These are phyloP conservation scores for Solanum hybrid DNA, from an alignment of 305 asterid species.

Conservation along the genomic window DNA sequence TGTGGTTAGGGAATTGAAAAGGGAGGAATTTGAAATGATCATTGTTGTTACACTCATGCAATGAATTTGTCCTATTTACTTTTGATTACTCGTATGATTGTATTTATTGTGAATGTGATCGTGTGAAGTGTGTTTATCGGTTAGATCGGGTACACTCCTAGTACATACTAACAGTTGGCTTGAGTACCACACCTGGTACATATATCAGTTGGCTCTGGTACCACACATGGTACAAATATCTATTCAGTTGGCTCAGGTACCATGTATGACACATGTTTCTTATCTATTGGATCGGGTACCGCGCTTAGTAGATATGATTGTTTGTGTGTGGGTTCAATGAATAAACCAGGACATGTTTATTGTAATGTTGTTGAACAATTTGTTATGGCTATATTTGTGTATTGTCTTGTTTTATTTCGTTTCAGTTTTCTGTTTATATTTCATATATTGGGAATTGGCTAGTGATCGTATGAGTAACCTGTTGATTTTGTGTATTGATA, in stretches of 20 bases:
- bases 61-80: background rate
- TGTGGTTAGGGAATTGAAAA: background rate
- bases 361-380: background rate
- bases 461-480: background rate
- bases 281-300: background rate
- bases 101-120: background rate
- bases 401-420: background rate
- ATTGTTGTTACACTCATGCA: background rate
- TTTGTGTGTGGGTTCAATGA: background rate
- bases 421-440: too few relatives aligned
- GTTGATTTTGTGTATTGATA: background rate
- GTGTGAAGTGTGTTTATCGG: background rate
- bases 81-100: background rate
- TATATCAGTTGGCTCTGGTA: background rate
- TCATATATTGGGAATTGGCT: background rate
- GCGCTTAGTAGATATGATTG: background rate
- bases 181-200: background rate
- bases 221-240: background rate
- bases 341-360: background rate
- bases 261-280: background rate
- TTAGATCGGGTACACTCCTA: background rate
- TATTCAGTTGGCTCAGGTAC: background rate
- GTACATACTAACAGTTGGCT: background rate
- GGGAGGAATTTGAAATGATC: background rate
- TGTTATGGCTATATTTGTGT: background rate